Evolutionary conservation across 2,329 filamentous ascomycete genomes (phyloP).

Genomic region (Exophiala phaeomuriformis): DNA sequence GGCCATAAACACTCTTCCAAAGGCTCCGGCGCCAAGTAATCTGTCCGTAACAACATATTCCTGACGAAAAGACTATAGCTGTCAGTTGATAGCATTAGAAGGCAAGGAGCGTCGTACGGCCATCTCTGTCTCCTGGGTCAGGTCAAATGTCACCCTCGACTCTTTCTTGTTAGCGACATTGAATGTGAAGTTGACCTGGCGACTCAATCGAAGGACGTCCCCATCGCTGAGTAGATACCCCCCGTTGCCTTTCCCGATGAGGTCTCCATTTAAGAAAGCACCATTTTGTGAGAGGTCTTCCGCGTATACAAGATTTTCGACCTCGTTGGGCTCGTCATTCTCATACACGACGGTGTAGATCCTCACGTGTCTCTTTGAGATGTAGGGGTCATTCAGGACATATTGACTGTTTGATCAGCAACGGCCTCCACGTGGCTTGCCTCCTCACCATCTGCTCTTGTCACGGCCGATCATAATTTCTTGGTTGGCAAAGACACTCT

Average conservation of each 20-base stretch:
- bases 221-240: conserved; percentile 36
- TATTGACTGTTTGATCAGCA: conserved; percentile 30
- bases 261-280: conserved; percentile 35
- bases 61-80: conserved; percentile 30
- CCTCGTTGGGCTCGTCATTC: conserved; percentile 31
- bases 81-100: conserved; percentile 8
- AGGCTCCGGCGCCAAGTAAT: conserved; percentile 38
- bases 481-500: conserved; percentile 29
- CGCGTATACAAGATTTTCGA: conserved; percentile 40
- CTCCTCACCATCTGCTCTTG: conserved; percentile 29
- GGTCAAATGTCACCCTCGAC: conserved; percentile 24
- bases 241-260: conserved; percentile 31
- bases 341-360: conserved; percentile 41
- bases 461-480: conserved; percentile 36
- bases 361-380: conserved; percentile 39
- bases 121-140: conserved; percentile 33
- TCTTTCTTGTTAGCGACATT: conserved; percentile 16
- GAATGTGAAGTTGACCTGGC: conserved; percentile 23
- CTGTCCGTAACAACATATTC: conserved; percentile 36
- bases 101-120: conserved; percentile 26
- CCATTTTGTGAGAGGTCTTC: conserved; percentile 40
- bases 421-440: conserved; percentile 4
- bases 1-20: conserved; percentile 40
- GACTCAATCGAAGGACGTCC: conserved; percentile 33
- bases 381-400: conserved; percentile 30